These are phyloP conservation scores for Candida schatavii DNA, from an alignment of 805 yeast genomes.

Conservation along the genomic window DNA sequence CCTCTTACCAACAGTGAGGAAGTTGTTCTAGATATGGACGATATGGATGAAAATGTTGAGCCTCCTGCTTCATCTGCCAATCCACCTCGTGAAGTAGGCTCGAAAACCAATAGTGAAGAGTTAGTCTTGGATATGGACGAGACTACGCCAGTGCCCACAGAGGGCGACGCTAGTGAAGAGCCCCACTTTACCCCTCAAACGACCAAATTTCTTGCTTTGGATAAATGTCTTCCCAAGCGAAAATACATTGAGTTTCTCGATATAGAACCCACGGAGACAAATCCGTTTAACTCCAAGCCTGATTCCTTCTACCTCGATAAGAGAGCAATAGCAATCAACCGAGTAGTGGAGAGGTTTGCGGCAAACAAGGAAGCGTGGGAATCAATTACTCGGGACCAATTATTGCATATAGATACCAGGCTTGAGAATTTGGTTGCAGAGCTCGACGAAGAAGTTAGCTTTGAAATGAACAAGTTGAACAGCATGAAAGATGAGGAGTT, in stretches of 20 bases:
- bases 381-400: conserved; percentile 9
- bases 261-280: conserved; percentile 25
- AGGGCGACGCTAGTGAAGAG: conserved; percentile 7
- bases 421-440: conserved; percentile 16
- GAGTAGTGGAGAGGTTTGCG: conserved; percentile 29
- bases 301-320: conserved; percentile 24
- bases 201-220: conserved; percentile 72
- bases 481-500: conserved; percentile 10
- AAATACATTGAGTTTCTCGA: conserved; percentile 52
- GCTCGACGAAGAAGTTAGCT: conserved; percentile 17
- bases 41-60: conserved; percentile 1
- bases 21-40: conserved; percentile 21
- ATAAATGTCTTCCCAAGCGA: conserved; percentile 74
- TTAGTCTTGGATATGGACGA: conserved; percentile 28
- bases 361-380: conserved; percentile 13
- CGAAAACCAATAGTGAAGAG: conserved; percentile 28
- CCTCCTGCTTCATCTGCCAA: background rate
- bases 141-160: conserved; percentile 12
- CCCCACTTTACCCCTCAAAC: background rate
- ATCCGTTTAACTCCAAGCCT: conserved; percentile 13
- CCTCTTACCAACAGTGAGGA: conserved; percentile 14
- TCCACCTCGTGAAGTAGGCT: no score
- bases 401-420: conserved; percentile 13
- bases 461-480: conserved; percentile 14
- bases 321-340: conserved; percentile 33